These are phyloP conservation scores for Marasmius sp. DNA, from an alignment of 1,284 basidiomycete species.

Conservation along the genomic window DNA sequence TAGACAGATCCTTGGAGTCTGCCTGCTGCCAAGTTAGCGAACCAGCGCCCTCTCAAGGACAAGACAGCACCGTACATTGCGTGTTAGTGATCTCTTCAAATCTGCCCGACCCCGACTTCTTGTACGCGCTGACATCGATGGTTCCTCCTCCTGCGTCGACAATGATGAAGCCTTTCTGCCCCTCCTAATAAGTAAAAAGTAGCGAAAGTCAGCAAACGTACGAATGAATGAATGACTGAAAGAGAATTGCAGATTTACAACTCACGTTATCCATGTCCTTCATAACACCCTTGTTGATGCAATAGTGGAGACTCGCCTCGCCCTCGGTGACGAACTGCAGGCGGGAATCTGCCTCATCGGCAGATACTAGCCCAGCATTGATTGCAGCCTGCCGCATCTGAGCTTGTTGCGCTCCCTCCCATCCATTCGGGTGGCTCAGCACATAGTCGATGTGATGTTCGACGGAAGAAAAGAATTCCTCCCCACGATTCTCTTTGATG, in stretches of 20 bases:
- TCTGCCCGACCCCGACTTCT: slow-evolving; percentile 4
- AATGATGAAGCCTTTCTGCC: slow-evolving; percentile 36
- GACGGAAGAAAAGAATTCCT: slow-evolving; percentile 12
- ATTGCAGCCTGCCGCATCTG: slow-evolving; percentile 27
- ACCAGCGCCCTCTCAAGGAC: slow-evolving; percentile 13
- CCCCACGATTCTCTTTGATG: slow-evolving; percentile 4
- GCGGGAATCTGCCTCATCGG: slow-evolving; percentile 26
- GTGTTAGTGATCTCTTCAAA: slow-evolving; percentile 40
- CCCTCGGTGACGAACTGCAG: slow-evolving; percentile 51
- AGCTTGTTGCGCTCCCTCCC: slow-evolving; percentile 28
- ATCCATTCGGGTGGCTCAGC: slow-evolving; percentile 28
- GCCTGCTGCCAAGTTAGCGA: slow-evolving; percentile 14
- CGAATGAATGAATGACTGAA: neutral
- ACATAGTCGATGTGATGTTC: slow-evolving; percentile 21
- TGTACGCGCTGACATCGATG: slow-evolving; percentile 30
- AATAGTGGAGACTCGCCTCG: slow-evolving; percentile 50
- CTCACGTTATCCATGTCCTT: slow-evolving; percentile 37
- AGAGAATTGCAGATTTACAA: neutral
- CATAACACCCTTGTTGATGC: slow-evolving; percentile 38
- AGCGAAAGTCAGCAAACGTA: neutral
- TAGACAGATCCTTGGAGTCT: slow-evolving; percentile 35
- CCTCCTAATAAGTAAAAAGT: slow-evolving; percentile 18
- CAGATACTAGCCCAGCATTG: slow-evolving; percentile 20
- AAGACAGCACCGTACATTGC: slow-evolving; percentile 33
- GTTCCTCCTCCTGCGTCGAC: slow-evolving; percentile 55